phyloP scores from a whole-genome alignment of 2,329 filamentous ascomycete genomes.

The Botrytis fragariae region DNA sequence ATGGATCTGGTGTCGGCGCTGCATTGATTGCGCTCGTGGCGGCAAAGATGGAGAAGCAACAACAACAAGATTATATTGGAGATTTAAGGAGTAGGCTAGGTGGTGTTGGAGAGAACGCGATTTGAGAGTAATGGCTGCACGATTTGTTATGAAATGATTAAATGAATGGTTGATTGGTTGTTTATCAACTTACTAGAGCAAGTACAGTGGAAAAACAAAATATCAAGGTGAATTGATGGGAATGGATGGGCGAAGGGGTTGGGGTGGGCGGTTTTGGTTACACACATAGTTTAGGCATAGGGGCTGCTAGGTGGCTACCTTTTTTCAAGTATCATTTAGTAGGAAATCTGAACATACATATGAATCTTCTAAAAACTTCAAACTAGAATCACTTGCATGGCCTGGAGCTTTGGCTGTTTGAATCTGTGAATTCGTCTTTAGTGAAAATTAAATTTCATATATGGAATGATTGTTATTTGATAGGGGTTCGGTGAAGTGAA shows the following conservation, averaged over 20 bases:
- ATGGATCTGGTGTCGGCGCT: constrained; percentile 92
- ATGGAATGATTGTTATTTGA: not conserved
- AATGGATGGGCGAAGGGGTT: not conserved
- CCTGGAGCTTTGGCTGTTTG: not conserved
- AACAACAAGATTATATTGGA: constrained; percentile 27
- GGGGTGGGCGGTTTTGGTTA: not conserved
- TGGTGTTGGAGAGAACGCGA: not conserved
- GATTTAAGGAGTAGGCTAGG: constrained; percentile 4
- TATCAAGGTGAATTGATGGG: not conserved
- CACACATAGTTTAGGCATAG: constrained; percentile 1
- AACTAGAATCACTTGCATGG: not conserved
- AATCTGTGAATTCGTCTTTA: not conserved
- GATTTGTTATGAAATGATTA: constrained; percentile 9
- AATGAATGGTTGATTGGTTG: constrained; percentile 2
- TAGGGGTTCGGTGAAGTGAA: not conserved
- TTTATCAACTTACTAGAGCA: not conserved
- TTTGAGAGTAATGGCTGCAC: not conserved
- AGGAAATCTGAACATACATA: not conserved
- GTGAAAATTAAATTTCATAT: not conserved
- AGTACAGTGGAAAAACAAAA: not conserved
- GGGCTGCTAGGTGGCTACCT: not conserved
- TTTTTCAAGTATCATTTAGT: not conserved
- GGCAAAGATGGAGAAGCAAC: constrained; percentile 49
- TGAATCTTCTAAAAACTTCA: not conserved
- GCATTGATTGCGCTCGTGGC: constrained; percentile 92